phyloP scores from a whole-genome alignment of 2,329 filamentous ascomycete genomes.

The Herpotrichia juniperi region DNA sequence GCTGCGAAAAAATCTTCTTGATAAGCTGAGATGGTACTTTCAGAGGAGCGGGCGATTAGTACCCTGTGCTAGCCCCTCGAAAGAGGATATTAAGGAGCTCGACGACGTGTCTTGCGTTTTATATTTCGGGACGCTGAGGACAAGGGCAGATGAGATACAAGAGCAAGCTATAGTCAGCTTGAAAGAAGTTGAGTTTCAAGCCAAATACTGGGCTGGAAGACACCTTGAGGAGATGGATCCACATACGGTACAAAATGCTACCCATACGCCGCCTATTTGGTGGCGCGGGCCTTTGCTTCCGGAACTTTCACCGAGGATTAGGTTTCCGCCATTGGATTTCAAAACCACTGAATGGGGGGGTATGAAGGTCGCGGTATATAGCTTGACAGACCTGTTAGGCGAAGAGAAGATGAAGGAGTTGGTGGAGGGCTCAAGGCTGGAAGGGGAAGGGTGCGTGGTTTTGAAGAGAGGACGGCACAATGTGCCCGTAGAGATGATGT shows the following conservation, averaged over 20 bases:
- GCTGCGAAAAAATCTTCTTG: slow-evolving; percentile 44
- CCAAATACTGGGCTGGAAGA: slow-evolving; percentile 19
- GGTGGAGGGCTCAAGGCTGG: slow-evolving; percentile 27
- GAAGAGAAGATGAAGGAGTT: slow-evolving; percentile 31
- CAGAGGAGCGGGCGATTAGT: slow-evolving; percentile 28
- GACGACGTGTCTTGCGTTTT: slow-evolving; percentile 39
- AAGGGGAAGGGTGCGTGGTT: slow-evolving; percentile 30
- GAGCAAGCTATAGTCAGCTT: slow-evolving; percentile 18
- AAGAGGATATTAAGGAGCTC: slow-evolving; percentile 27
- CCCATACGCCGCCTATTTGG: slow-evolving; percentile 33
- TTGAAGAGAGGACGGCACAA: slow-evolving; percentile 36
- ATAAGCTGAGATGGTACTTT: slow-evolving; percentile 45
- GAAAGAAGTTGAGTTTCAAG: slow-evolving; percentile 29
- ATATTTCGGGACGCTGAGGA: slow-evolving; percentile 29
- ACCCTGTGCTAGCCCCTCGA: slow-evolving; percentile 24
- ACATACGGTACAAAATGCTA: slow-evolving; percentile 25
- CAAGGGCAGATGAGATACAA: slow-evolving; percentile 30
- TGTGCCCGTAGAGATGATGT: slow-evolving; percentile 32
- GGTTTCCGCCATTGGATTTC: slow-evolving; percentile 38
- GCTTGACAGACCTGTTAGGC: slow-evolving; percentile 41
- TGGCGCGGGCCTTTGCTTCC: slow-evolving; percentile 31
- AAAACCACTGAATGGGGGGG: slow-evolving; percentile 36
- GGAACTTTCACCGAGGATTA: slow-evolving; percentile 31
- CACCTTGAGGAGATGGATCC: slow-evolving; percentile 29
- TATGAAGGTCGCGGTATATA: slow-evolving; percentile 39